A percentile compares a stretch with the other conserved stretches of the same genome.
phyloP scores from a whole-genome alignment of 495 filamentous ascomycete genomes.

The Podospora sp. region DNA sequence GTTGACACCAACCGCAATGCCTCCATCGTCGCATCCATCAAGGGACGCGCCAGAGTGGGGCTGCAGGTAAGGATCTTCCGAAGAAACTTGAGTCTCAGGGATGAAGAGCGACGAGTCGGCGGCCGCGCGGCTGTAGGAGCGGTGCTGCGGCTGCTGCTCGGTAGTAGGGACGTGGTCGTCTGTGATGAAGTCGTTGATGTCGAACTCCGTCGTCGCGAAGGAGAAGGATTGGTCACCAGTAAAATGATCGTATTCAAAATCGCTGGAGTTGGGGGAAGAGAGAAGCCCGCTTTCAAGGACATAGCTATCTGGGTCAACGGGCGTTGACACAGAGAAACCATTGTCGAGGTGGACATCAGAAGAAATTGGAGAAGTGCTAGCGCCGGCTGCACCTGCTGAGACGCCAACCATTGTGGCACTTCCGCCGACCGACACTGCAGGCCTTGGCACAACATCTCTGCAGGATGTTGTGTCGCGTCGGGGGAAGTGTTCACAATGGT shows the following conservation, averaged over 20 bases:
- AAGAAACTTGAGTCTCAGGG: conserved; percentile 54
- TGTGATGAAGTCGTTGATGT: conserved; percentile 58
- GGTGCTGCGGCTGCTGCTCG: conserved; percentile 39
- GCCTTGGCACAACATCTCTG: conserved; percentile 97
- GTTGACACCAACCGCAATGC: conserved; percentile 70
- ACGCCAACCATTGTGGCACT: conserved; percentile 60
- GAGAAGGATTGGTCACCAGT: conserved; percentile 73
- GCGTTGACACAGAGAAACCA: conserved; percentile 61
- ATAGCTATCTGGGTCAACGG: conserved; percentile 66
- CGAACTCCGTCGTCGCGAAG: conserved; percentile 47
- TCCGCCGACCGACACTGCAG: conserved; percentile 96
- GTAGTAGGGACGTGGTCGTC: conserved; percentile 45
- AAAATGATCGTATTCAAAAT: conserved; percentile 83
- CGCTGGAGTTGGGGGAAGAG: conserved; percentile 65
- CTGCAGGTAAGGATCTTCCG: conserved; percentile 72
- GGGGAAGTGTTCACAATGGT: conserved; percentile 61
- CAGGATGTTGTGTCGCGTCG: conserved; percentile 99
- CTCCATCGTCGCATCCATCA: conserved; percentile 87
- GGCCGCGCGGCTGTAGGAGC: conserved; percentile 42
- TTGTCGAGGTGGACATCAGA: conserved; percentile 68
- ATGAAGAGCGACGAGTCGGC: conserved; percentile 47
- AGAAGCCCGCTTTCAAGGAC: conserved; percentile 76
- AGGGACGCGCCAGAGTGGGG: conserved; percentile 88
- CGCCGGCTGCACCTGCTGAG: conserved; percentile 57
- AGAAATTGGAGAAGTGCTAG: conserved; percentile 59